phyloP scores from a whole-genome alignment of 2,329 filamentous ascomycete species.

The Passalora sequoiae region DNA sequence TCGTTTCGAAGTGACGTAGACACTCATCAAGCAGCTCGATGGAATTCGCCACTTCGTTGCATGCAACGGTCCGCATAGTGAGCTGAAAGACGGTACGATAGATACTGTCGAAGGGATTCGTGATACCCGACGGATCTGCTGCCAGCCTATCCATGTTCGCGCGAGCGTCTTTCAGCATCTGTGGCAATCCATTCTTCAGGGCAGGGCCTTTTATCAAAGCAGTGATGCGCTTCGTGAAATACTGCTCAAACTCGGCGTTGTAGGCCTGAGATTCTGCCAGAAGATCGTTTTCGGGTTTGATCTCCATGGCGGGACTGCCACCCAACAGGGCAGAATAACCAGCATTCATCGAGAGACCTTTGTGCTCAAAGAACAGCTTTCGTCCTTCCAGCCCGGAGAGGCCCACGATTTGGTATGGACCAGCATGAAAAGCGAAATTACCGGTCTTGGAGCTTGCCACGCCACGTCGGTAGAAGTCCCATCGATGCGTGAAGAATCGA shows the following conservation, averaged over 20 bases:
- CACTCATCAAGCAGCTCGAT: conserved; percentile 40
- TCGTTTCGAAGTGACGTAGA: conserved; percentile 43
- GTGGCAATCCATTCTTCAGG: conserved; percentile 34
- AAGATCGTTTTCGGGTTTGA: conserved; percentile 24
- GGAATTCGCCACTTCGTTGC: conserved; percentile 50
- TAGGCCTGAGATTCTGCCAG: conserved; percentile 16
- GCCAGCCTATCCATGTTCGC: conserved; percentile 37
- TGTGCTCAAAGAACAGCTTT: conserved; percentile 44
- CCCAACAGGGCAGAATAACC: conserved; percentile 37
- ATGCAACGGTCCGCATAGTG: conserved; percentile 54
- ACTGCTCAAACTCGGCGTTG: conserved; percentile 17
- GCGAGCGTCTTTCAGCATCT: conserved; percentile 43
- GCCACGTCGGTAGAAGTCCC: conserved; percentile 42
- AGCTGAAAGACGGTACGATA: conserved; percentile 52
- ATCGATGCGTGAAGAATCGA: conserved; percentile 45
- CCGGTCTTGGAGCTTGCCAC: conserved; percentile 34
- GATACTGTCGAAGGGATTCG: conserved; percentile 52
- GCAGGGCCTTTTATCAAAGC: conserved; percentile 27
- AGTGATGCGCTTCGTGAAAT: conserved; percentile 26
- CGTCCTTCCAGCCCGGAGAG: conserved; percentile 42
- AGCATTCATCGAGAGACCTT: conserved; percentile 41
- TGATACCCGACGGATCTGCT: conserved; percentile 32
- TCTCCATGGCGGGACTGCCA: conserved; percentile 31
- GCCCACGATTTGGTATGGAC: conserved; percentile 43
- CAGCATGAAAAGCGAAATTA: conserved; percentile 49